These are phyloP conservation scores for Lachnellula subtilissima DNA, from an alignment of 2,329 filamentous ascomycete species.

Conservation along the genomic window DNA sequence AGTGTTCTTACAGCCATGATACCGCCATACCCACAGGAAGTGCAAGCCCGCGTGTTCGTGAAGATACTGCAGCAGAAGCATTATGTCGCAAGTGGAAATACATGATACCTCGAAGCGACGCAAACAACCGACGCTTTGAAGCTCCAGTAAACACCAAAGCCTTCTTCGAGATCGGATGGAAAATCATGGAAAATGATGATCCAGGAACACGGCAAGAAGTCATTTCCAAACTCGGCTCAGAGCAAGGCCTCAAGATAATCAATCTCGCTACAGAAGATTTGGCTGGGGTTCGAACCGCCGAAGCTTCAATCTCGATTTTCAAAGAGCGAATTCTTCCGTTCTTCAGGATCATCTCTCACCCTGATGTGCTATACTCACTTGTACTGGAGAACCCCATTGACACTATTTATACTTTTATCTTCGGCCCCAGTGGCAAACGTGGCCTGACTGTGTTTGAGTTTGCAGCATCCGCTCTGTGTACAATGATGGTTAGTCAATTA, in stretches of 20 bases:
- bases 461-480: constrained; percentile 22
- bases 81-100: constrained; percentile 22
- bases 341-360: constrained; percentile 37
- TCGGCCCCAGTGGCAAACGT: constrained; percentile 36
- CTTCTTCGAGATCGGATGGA: constrained; percentile 24
- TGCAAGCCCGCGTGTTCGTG: constrained; percentile 10
- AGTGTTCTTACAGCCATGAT: constrained; percentile 21
- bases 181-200: constrained; percentile 21
- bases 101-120: constrained; percentile 22
- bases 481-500: constrained; percentile 16
- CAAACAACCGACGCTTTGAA: constrained; percentile 11
- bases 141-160: constrained; percentile 16
- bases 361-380: constrained; percentile 37
- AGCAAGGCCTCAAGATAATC: constrained; percentile 22
- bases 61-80: constrained; percentile 21
- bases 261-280: constrained; percentile 19
- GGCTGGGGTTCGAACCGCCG: constrained; percentile 12
- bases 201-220: constrained; percentile 21
- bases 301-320: constrained; percentile 22
- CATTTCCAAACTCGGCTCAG: constrained; percentile 22
- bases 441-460: constrained; percentile 34
- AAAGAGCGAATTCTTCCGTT: constrained; percentile 35
- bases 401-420: constrained; percentile 42
- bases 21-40: constrained; percentile 6
- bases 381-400: constrained; percentile 38